Base-by-base conservation (phyloP, 768 basidiomycete species). In the Cyclocybe cylindracea region DNA sequence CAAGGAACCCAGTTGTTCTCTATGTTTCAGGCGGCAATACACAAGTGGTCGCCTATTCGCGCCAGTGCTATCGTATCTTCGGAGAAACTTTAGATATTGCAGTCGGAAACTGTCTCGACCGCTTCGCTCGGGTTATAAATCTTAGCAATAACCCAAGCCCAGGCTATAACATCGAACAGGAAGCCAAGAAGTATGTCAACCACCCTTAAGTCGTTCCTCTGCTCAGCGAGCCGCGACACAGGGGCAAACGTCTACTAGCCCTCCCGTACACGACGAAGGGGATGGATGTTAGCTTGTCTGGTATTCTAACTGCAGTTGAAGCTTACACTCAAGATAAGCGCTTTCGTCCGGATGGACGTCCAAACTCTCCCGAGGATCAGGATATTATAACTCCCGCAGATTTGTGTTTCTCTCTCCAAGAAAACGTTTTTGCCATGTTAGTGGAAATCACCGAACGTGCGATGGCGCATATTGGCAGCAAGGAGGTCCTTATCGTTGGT, bases 11-110 rank as follows among this genome's bases (percentile, higher is more conserved):
- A 1, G 87, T 99, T 60, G 94, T 98, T 5, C 83, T 98, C 34
- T 99, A 99, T 64, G 97, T 99, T 14, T 98, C 97, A 0, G 97
- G 97, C 10, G 97, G 97, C 4, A 99, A 99, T 70, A 98, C 97
- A 0, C 97, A 99, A 70, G 95, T 99, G 11, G 98, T 99, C 61
- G 97, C 97, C 1, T 99, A 99, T 69, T 98, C 95, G 16, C 87
- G 90, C 53, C 94, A 98, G 68, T 85, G 94, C 56, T 99, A 99
- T 67, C 85, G 97, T 39, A 99, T 99, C 54, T 99, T 99, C 64
- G 97, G 97, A 11, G 97, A 99, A 71, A 98, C 97, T 2, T 79
- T 99, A 48, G 97, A 99, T 64, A 98, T 99, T 50, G 97, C 97
- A n/a, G 94, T 98, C 33, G 97, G 97, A 35, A 99, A 99, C 66